Conservation (phyloP, 441 rosid genomes). For the Hura crepitans region DNA sequence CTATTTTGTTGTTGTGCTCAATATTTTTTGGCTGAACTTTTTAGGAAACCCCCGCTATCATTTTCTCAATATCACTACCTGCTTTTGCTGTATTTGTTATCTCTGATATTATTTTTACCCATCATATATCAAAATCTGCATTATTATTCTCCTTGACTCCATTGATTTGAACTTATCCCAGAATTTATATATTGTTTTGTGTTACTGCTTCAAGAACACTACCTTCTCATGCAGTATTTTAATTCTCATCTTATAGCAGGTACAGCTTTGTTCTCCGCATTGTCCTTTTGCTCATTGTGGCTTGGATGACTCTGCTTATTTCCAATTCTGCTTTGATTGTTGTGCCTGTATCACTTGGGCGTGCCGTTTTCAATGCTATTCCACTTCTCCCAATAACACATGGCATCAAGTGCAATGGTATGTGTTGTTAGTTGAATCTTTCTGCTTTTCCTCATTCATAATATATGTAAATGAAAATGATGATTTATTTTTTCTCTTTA, state of each 20-base stretch:
- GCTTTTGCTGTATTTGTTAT: no score
- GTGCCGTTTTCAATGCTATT: conserved; percentile 77
- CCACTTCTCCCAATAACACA: conserved; percentile 95
- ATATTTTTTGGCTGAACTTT: no score
- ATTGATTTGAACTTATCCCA: not conserved
- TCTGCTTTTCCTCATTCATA: not conserved
- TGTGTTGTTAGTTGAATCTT: conserved; percentile 9
- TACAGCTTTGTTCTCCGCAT: conserved; percentile 78
- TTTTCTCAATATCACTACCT: no score
- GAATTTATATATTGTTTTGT: not conserved
- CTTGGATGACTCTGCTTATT: conserved; percentile 93
- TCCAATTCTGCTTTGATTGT: conserved; percentile 84
- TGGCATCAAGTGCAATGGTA: conserved; percentile 98
- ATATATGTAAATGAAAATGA: conserved; percentile 9
- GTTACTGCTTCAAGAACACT: conserved; percentile 13
- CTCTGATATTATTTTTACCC: no score
- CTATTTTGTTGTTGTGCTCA: no score
- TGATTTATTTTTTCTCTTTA: conserved; percentile 19
- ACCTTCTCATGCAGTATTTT: conserved; percentile 13
- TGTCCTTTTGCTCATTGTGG: conserved; percentile 73
- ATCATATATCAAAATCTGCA: no score
- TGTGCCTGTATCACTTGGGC: conserved; percentile 88
- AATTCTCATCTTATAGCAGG: conserved; percentile 48
- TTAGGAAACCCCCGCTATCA: no score
- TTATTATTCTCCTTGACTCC: no score